These are phyloP conservation scores for Colletotrichum tabaci DNA, from an alignment of 2,329 filamentous ascomycete genomes.

Conservation along the genomic window DNA sequence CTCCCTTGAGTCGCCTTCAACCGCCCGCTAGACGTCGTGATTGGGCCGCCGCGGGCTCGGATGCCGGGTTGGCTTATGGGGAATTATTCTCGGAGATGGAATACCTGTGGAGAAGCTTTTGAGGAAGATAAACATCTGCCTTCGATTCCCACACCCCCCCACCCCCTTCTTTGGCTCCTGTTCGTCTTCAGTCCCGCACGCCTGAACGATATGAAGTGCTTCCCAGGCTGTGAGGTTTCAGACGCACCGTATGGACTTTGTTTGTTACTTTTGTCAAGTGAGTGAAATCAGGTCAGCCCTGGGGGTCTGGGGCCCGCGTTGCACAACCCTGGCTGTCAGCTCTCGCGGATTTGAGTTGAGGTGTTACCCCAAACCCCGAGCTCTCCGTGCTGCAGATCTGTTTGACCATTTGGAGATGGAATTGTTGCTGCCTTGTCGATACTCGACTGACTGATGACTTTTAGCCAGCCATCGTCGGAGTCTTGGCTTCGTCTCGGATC, in stretches of 20 bases:
- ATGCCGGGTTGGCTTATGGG: constrained; percentile 1
- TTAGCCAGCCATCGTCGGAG: too few species aligned
- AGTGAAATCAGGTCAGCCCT: not conserved
- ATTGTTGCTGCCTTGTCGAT: not conserved
- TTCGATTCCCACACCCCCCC: too few species aligned
- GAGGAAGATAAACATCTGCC: not conserved
- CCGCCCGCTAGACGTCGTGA: not conserved
- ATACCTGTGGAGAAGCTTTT: too few species aligned
- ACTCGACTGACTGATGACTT: not conserved
- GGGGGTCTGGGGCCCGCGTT: not conserved
- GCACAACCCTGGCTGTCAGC: too few species aligned
- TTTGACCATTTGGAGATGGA: not conserved
- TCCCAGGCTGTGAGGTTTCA: not conserved
- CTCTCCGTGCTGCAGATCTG: not conserved
- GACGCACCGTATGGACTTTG: too few species aligned
- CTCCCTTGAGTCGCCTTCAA: not conserved
- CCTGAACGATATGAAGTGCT: not conserved
- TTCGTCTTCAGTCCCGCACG: too few species aligned
- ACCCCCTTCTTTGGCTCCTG: too few species aligned
- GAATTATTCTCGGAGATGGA: not conserved
- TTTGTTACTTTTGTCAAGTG: not conserved
- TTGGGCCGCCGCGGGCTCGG: not conserved
- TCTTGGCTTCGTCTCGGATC: not conserved
- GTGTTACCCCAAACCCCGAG: not conserved
- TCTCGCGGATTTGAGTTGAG: not conserved